phyloP scores from a whole-genome alignment of 2,329 filamentous ascomycete genomes.

The Chaetothyriales sp. region DNA sequence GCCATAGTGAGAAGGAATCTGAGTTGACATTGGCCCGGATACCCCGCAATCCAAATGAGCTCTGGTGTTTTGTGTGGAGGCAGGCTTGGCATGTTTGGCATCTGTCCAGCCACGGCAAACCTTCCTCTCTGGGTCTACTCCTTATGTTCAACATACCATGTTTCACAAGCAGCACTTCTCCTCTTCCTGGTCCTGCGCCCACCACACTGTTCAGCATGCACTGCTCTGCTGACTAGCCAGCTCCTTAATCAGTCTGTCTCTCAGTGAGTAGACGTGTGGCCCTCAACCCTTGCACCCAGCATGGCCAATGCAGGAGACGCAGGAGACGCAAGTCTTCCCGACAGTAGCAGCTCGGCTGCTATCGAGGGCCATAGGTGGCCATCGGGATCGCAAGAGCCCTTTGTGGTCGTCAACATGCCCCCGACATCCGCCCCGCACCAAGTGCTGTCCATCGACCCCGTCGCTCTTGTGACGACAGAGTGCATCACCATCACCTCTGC shows the following conservation, averaged over 20 bases:
- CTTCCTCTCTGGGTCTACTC: neutral
- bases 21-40: too few relatives aligned
- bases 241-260: neutral
- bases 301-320: neutral
- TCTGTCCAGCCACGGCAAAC: neutral
- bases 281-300: neutral
- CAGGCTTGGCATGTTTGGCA: neutral
- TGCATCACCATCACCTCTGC: conserved; percentile 96
- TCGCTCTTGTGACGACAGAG: conserved; percentile 91
- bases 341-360: too few relatives aligned
- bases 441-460: conserved; percentile 66
- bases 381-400: neutral
- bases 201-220: neutral
- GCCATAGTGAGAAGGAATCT: too few relatives aligned
- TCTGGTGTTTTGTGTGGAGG: neutral
- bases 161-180: neutral
- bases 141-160: neutral
- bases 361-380: neutral
- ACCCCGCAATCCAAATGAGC: neutral
- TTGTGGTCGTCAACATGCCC: neutral
- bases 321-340: neutral
- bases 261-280: neutral
- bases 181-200: neutral
- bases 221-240: neutral
- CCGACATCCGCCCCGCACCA: conserved; percentile 2